A percentile compares a stretch with the other conserved stretches of the same genome.
Conservation (phyloP, 768 basidiomycete species). For the Calocera viscosa region DNA sequence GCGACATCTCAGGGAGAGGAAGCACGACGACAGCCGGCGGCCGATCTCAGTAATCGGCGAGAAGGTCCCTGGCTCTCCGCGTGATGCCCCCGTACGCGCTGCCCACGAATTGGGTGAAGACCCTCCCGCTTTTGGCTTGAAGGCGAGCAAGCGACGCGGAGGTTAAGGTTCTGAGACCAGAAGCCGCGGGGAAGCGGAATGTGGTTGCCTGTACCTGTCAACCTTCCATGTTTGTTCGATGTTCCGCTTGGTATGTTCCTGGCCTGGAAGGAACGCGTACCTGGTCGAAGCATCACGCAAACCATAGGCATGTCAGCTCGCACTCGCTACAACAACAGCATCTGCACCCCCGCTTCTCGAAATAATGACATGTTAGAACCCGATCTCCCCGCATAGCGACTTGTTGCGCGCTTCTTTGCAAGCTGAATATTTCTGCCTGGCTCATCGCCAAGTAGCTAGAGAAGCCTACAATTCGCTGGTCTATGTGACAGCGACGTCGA, state of each 20-base stretch:
- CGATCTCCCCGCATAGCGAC: slow-evolving; percentile 3
- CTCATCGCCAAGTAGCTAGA: background rate
- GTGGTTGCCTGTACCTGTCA: background rate
- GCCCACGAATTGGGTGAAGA: background rate
- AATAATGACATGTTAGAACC: background rate
- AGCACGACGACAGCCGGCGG: background rate
- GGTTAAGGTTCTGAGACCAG: background rate
- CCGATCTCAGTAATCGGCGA: background rate
- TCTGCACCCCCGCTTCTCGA: background rate
- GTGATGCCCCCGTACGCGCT: background rate
- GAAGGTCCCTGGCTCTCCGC: background rate
- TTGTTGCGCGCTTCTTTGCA: background rate
- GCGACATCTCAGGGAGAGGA: background rate
- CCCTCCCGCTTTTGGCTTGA: background rate
- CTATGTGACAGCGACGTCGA: background rate
- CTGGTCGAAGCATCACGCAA: background rate
- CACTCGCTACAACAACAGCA: background rate
- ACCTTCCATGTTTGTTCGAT: background rate
- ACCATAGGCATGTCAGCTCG: too few species aligned
- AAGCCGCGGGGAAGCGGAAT: background rate
- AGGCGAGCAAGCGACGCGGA: slow-evolving; percentile 6
- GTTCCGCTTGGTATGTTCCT: background rate
- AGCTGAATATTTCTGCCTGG: background rate
- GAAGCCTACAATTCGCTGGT: background rate
- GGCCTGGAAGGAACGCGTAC: too few species aligned